These are phyloP conservation scores for Cnidoscolus chayamansa DNA, from an alignment of 441 rosid genomes.

Conservation along the genomic window DNA sequence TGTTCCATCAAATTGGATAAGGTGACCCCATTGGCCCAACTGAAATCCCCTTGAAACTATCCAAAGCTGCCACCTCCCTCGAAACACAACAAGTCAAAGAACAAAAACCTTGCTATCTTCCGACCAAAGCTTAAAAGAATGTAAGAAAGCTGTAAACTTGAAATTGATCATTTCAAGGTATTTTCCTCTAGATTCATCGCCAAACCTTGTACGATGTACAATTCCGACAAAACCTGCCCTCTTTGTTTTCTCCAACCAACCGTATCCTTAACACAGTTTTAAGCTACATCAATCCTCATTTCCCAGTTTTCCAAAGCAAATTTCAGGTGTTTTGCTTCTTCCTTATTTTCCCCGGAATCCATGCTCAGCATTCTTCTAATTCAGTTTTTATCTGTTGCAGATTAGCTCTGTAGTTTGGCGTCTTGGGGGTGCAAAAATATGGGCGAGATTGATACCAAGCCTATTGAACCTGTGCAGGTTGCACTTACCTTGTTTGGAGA, in stretches of 20 bases:
- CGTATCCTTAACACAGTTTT: constrained; percentile 1
- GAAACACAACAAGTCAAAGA: not conserved
- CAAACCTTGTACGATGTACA: not conserved
- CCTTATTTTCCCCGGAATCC: not conserved
- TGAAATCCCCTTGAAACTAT: too few relatives aligned
- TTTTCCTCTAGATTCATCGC: not conserved
- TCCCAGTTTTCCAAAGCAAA: not conserved
- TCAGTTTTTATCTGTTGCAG: not conserved
- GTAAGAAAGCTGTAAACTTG: not conserved
- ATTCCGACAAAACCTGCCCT: not conserved
- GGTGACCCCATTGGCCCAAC: too few relatives aligned
- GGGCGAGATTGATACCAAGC: constrained; percentile 58
- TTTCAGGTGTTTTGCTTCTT: not conserved
- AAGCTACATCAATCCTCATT: not conserved
- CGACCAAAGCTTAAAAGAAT: not conserved
- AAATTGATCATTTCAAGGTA: constrained; percentile 9
- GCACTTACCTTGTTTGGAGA: constrained; percentile 45
- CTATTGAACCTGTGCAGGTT: constrained; percentile 53
- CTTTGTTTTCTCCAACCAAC: constrained; percentile 12
- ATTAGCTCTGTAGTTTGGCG: not conserved
- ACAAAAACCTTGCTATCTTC: not conserved
- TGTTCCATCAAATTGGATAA: too few relatives aligned
- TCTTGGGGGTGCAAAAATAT: constrained; percentile 14
- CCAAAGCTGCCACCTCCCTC: too few relatives aligned
- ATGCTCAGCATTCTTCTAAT: not conserved